Conservation (phyloP, 192 early-diverging fungal genomes). For the Mortierella claussenii region DNA sequence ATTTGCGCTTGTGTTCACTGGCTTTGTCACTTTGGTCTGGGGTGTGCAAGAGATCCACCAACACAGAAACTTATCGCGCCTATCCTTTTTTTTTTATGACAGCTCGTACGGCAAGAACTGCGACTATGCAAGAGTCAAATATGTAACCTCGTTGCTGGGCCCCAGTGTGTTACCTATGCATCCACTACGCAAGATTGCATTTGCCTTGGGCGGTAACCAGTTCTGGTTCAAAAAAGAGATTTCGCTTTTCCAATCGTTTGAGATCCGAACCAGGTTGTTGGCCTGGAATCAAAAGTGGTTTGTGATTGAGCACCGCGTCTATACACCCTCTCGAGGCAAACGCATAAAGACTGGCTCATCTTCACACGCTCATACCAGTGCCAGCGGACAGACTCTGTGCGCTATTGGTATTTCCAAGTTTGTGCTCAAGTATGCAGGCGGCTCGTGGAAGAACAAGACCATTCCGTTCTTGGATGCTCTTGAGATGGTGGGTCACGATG, state of each 20-base stretch:
- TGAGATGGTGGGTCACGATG: slow-evolving; percentile 52
- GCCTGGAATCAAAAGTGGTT: slow-evolving; percentile 65
- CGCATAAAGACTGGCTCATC: neutral
- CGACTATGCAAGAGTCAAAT: slow-evolving; percentile 47
- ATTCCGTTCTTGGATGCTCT: slow-evolving; percentile 52
- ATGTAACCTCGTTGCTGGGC: slow-evolving; percentile 48
- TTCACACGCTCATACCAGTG: neutral
- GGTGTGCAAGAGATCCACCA: too few relatives aligned
- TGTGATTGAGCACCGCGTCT: slow-evolving; percentile 57
- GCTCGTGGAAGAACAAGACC: slow-evolving; percentile 50
- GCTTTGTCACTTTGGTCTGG: too few relatives aligned
- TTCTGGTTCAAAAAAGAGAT: slow-evolving; percentile 62
- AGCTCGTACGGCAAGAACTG: slow-evolving; percentile 53
- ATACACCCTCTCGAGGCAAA: slow-evolving; percentile 17
- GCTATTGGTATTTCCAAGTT: slow-evolving; percentile 53
- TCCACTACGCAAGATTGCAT: slow-evolving; percentile 37
- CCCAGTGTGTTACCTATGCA: slow-evolving; percentile 43
- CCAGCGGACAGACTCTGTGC: slow-evolving; percentile 24
- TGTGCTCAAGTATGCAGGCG: slow-evolving; percentile 38
- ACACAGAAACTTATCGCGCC: too few relatives aligned
- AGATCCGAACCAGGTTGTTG: slow-evolving; percentile 55
- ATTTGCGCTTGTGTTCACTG: too few relatives aligned
- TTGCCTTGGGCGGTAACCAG: slow-evolving; percentile 54
- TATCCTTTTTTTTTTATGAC: neutral
- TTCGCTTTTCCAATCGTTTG: slow-evolving; percentile 55